Conservation (phyloP, 164 flowering plant species). For the Berberis thunbergii region DNA sequence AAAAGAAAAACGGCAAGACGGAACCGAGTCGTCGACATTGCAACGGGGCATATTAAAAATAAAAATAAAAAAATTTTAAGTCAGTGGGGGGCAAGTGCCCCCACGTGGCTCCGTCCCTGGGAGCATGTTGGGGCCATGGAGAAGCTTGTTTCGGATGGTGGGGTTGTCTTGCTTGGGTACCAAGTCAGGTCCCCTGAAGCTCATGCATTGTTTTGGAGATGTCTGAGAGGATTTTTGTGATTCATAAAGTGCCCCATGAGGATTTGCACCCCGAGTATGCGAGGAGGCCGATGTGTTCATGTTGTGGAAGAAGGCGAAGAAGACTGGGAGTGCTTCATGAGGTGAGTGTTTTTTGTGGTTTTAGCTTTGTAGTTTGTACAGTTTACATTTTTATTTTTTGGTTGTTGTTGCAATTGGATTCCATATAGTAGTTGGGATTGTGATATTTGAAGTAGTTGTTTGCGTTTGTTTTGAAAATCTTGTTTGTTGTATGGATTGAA, state of each 20-base stretch:
- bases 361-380: neutral
- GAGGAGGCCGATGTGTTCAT: constrained; percentile 79
- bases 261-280: constrained; percentile 82
- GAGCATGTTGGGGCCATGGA: constrained; percentile 65
- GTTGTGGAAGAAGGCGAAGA: constrained; percentile 46
- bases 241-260: constrained; percentile 67
- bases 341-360: constrained; percentile 4
- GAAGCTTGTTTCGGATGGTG: constrained; percentile 41
- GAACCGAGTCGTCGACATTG: no score
- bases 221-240: constrained; percentile 35
- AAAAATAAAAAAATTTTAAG: no score
- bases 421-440: no score
- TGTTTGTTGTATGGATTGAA: no score
- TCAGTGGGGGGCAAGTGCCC: no score
- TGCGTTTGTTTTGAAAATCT: no score
- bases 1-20: no score
- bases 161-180: constrained; percentile 74
- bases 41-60: no score
- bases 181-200: constrained; percentile 84
- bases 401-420: no score
- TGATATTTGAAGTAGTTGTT: no score
- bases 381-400: neutral
- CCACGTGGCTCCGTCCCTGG: no score
- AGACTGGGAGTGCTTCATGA: neutral
- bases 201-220: constrained; percentile 68